These are phyloP conservation scores for Asterophora lycoperdoides DNA, from an alignment of 768 basidiomycete species.

Conservation along the genomic window DNA sequence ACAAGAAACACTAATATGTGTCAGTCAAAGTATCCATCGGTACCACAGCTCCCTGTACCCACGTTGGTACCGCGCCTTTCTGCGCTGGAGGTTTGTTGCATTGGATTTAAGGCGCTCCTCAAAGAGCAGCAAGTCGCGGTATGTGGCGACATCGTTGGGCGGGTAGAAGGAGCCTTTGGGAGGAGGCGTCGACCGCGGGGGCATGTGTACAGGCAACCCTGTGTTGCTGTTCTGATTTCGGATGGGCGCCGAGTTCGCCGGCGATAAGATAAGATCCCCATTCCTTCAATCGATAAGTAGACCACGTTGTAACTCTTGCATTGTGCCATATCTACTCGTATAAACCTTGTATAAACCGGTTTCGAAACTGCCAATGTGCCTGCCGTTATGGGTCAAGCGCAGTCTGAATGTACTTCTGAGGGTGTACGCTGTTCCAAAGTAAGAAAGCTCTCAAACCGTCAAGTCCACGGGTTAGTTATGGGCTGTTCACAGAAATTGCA, in stretches of 20 bases:
- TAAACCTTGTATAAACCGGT: no score
- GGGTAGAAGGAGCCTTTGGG: slow-evolving; percentile 42
- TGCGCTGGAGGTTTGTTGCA: slow-evolving; percentile 70
- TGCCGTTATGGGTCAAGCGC: no score
- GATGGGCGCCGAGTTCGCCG: neutral
- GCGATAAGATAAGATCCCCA: slow-evolving; percentile 1
- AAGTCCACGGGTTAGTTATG: no score
- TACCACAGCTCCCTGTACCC: slow-evolving; percentile 26
- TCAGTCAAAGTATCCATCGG: slow-evolving; percentile 1
- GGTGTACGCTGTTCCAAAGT: no score
- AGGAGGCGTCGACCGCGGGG: slow-evolving; percentile 33
- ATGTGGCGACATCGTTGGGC: slow-evolving; percentile 72
- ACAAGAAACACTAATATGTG: slow-evolving; percentile 61
- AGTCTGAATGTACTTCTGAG: no score
- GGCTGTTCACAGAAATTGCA: no score
- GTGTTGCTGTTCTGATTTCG: neutral
- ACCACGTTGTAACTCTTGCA: no score
- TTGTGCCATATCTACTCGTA: no score
- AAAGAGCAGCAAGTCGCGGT: slow-evolving; percentile 84
- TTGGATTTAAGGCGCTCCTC: slow-evolving; percentile 97
- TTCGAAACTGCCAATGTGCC: no score
- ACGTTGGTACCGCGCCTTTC: slow-evolving; percentile 85
- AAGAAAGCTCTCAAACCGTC: no score
- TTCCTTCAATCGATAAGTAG: no score
- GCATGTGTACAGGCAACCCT: slow-evolving; percentile 2